Evolutionary conservation across 2,329 filamentous ascomycete genomes (phyloP).

Genomic region (Sarocladium oryzae): DNA sequence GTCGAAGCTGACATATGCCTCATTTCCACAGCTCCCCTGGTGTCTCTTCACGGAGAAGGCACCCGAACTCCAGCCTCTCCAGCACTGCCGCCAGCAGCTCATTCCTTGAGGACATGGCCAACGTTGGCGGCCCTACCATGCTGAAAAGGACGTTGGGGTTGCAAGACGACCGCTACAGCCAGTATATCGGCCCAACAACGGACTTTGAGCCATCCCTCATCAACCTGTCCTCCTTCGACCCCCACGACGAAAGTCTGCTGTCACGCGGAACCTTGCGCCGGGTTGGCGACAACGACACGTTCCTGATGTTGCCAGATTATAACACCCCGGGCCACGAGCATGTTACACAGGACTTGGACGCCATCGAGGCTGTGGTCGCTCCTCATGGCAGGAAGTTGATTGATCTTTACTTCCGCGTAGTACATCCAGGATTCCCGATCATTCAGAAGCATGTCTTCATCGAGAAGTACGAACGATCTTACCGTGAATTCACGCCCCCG

Average conservation of each 20-base stretch:
- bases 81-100: constrained; percentile 57
- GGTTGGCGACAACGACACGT: constrained; percentile 71
- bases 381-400: constrained; percentile 72
- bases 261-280: constrained; percentile 64
- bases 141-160: constrained; percentile 67
- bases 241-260: constrained; percentile 71
- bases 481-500: constrained; percentile 68
- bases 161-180: constrained; percentile 71
- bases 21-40: constrained; percentile 48
- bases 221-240: constrained; percentile 73
- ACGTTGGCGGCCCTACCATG: constrained; percentile 59
- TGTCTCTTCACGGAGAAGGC: constrained; percentile 42
- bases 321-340: constrained; percentile 67
- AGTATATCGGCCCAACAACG: constrained; percentile 77
- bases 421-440: constrained; percentile 77
- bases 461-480: constrained; percentile 68
- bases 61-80: constrained; percentile 52
- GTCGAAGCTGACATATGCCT: constrained; percentile 42
- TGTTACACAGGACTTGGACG: constrained; percentile 59
- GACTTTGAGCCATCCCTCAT: constrained; percentile 81
- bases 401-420: constrained; percentile 73
- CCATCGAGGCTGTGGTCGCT: constrained; percentile 68
- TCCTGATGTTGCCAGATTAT: constrained; percentile 71
- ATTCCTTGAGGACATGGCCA: constrained; percentile 63
- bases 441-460: constrained; percentile 75